Evolutionary conservation across 805 yeast species (phyloP).

Genomic region (Wickerhamiella dianesei): DNA sequence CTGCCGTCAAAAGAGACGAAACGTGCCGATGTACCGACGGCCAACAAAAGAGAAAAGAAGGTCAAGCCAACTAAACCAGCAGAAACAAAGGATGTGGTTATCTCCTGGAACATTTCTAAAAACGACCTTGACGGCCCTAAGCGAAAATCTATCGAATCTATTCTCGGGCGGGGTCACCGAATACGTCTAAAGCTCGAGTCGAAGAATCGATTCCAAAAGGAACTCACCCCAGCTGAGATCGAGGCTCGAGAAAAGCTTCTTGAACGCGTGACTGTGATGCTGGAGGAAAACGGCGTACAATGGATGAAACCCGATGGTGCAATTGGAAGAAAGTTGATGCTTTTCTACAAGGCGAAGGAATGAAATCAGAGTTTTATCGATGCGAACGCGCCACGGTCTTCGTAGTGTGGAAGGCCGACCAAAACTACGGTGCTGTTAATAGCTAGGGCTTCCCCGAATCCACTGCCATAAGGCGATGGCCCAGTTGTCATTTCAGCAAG

Average conservation of each 20-base stretch:
- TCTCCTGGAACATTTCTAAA: slow-evolving; percentile 25
- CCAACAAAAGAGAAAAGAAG: slow-evolving; percentile 5
- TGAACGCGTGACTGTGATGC: slow-evolving; percentile 14
- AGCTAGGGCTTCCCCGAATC: slow-evolving; percentile 33
- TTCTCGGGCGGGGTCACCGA: slow-evolving; percentile 21
- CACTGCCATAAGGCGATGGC: slow-evolving; percentile 23
- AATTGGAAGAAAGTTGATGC: slow-evolving; percentile 14
- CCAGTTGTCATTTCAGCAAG: slow-evolving; percentile 17
- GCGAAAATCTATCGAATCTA: slow-evolving; percentile 22
- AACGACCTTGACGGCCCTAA: slow-evolving; percentile 24
- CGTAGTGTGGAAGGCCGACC: slow-evolving; percentile 22
- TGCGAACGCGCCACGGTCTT: slow-evolving; percentile 2
- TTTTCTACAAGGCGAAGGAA: slow-evolving; percentile 12
- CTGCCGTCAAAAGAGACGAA: neutral
- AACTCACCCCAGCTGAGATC: slow-evolving; percentile 17
- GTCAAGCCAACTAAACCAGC: slow-evolving; percentile 7
- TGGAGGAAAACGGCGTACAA: slow-evolving; percentile 18
- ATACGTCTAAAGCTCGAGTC: slow-evolving; percentile 19
- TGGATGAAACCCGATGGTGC: slow-evolving; percentile 19
- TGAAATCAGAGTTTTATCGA: slow-evolving; percentile 4
- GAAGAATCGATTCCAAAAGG: slow-evolving; percentile 6
- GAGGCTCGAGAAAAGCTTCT: slow-evolving; percentile 22
- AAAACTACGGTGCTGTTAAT: slow-evolving; percentile 11
- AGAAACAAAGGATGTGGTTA: slow-evolving; percentile 18
- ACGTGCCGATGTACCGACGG: neutral